Percentiles rank a stretch among this genome's conserved stretches.
Conservation (phyloP, 192 early-diverging fungal genomes). For the Backusella psychrophila region DNA sequence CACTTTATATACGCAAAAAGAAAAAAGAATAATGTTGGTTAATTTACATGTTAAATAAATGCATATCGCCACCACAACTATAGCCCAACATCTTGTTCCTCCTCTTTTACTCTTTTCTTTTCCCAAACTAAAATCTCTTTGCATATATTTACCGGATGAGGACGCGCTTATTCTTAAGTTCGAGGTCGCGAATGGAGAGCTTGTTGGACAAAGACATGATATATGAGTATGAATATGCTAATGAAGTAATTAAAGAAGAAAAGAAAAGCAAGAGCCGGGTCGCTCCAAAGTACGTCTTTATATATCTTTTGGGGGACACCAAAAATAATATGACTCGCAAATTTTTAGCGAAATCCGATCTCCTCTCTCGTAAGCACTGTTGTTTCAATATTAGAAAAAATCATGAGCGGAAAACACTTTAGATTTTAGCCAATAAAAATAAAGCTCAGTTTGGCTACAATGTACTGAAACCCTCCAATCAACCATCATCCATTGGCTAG, state of each 20-base stretch:
- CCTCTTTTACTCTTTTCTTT: not conserved
- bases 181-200: slow-evolving; percentile 85
- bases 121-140: not conserved
- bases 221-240: slow-evolving; percentile 24
- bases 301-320: not conserved
- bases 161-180: slow-evolving; percentile 83
- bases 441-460: not conserved
- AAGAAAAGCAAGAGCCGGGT: slow-evolving; percentile 1
- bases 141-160: slow-evolving; percentile 71
- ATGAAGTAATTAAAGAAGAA: slow-evolving; percentile 4
- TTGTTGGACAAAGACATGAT: slow-evolving; percentile 72
- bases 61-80: not conserved
- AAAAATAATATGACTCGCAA: slow-evolving; percentile 9
- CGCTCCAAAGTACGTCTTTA: not conserved
- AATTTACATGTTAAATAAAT: not conserved
- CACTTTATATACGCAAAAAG: slow-evolving; percentile 46
- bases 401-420: slow-evolving; percentile 4
- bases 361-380: slow-evolving; percentile 1
- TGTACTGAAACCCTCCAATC: slow-evolving; percentile 7
- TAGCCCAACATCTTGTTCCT: not conserved
- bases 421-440: not conserved
- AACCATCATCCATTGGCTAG: slow-evolving; percentile 1
- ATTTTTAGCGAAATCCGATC: slow-evolving; percentile 6
- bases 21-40: slow-evolving; percentile 5
- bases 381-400: slow-evolving; percentile 5